Evolutionary conservation across 2,329 filamentous ascomycete genomes (phyloP).

Genomic region (Pezicula carpinea): DNA sequence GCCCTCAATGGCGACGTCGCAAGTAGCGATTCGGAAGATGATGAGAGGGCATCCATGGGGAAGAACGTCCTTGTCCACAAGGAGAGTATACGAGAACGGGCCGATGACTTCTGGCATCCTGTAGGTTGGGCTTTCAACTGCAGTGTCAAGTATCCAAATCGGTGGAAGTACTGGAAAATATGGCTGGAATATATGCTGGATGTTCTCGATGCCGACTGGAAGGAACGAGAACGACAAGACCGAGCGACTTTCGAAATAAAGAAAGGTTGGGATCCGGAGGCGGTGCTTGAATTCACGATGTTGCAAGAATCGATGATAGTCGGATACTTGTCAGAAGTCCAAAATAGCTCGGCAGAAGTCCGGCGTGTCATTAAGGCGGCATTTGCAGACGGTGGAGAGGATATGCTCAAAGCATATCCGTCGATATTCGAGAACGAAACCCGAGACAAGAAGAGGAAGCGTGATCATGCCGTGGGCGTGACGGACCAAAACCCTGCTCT

Average conservation of each 20-base stretch:
- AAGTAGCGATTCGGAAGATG: constrained; percentile 36
- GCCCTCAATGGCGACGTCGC: constrained; percentile 30
- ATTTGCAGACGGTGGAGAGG: constrained; percentile 58
- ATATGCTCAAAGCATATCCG: constrained; percentile 49
- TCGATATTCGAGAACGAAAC: constrained; percentile 67
- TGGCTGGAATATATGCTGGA: constrained; percentile 81
- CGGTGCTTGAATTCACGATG: constrained; percentile 23
- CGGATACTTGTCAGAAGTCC: constrained; percentile 37
- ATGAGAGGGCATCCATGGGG: constrained; percentile 43
- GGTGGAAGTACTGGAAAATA: constrained; percentile 77
- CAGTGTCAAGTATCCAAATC: constrained; percentile 62
- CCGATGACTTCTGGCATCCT: constrained; percentile 82
- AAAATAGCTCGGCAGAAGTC: constrained; percentile 36
- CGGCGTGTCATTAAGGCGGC: constrained; percentile 60
- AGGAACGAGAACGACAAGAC: constrained; percentile 50
- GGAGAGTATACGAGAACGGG: constrained; percentile 67
- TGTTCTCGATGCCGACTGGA: constrained; percentile 67
- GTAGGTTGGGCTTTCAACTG: constrained; percentile 94
- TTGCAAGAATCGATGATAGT: constrained; percentile 55
- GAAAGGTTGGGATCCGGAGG: constrained; percentile 26
- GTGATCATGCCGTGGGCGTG: constrained; percentile 27
- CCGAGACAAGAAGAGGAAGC: constrained; percentile 44
- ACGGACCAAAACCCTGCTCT: constrained; percentile 8
- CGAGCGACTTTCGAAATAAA: constrained; percentile 23
- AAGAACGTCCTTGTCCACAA: constrained; percentile 56